Base-by-base conservation (phyloP, 305 asterid species). In the Solanum hybrid region DNA sequence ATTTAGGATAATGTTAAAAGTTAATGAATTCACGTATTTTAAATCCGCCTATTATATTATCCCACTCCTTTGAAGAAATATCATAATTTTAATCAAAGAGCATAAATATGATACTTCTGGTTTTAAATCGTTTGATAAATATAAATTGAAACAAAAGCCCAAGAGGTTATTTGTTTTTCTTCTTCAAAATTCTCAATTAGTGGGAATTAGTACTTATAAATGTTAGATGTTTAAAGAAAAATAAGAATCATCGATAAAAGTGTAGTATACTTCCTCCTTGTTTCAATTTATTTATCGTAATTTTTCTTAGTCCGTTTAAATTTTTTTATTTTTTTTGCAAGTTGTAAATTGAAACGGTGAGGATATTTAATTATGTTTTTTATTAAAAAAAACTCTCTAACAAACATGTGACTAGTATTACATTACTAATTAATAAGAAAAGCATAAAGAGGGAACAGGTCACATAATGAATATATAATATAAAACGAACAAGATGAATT, bases 201-300 rank as follows among this genome's bases (percentile, higher is more conserved):
- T 74, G 36, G 79, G 79, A 9, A 67, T 9, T 8, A 67, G 74
- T n/a, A 67, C 29, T 4, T n/a, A 61, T 61, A 61, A 22, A 9
- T 67, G 37, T 73, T 29, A 74, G n/a, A 74, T 74, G 79, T 29
- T 74, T 29, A 74, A 28, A 14, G n/a, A 10, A 74, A 28, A 64
- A 64, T 64, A 64, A 22, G 28, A 9, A 64, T 22, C 69, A 57
- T 57, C 24, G 9, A 64, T 20, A 67, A 67, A 67, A 67, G 13
- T 67, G 1, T 9, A 22, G 12, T 2, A 69, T 24, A 4, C 1
- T 67, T n/a, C 0, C 14, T 4, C 12, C 3, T 1, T 1, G 1
- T 69, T 69, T 69, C 0, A 69, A 69, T 24, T 69, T 24, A 10
- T 69, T 69, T 69, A 0, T 11, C 13, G 0, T 67, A n/a, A 6